Evolutionary conservation across 768 basidiomycete genomes (phyloP), one percentile per base, ranked within the genome.

Genomic region (Leccinum arenicola): DNA sequence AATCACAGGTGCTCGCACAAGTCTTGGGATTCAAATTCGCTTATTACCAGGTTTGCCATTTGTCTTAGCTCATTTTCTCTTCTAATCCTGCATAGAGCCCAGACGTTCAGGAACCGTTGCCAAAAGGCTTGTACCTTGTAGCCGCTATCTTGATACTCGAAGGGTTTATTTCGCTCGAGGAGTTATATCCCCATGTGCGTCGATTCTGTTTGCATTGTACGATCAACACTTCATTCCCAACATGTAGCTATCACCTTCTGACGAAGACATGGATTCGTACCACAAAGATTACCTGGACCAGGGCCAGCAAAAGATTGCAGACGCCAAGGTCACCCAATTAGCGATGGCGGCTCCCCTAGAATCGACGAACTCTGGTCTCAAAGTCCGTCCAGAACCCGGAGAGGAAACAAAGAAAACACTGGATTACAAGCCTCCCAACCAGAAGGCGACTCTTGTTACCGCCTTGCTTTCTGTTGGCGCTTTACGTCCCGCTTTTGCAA

Each of bases 21-120:
- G 91, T 98, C 7, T 77, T 99, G 21, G 97, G 97, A n/a, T 98
- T 98, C 82, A 99, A 99, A 74, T 96, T 97, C 67, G 81, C 83
- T 9, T 87, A 88, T 70, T 95, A 96, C 73, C 89, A 95, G 76
- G 95, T 94, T 62, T 51, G 82, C 66, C 58, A 47, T 61, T 49
- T 27, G n/a, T 38, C 45, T 10, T 36, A 15, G 14, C 17, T 21
- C 43, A 43, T 48, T 19, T 57, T 55, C 43, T 52, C 38, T 36
- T 65, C 64, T 73, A 54, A 70, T 43, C 21, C 3, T 36, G 38
- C 4, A 6, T 61, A 90, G 86, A 76, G 78, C 17, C 70, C 80
- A 27, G 88, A 89, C 9, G 80, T 81, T 2, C 71, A 76, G 27
- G 90, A 95, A 64, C 60, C 74, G 6, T 80, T 84, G 0, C 89